phyloP scores from a whole-genome alignment of 495 filamentous ascomycete species.

The Penicillium cinerascens region DNA sequence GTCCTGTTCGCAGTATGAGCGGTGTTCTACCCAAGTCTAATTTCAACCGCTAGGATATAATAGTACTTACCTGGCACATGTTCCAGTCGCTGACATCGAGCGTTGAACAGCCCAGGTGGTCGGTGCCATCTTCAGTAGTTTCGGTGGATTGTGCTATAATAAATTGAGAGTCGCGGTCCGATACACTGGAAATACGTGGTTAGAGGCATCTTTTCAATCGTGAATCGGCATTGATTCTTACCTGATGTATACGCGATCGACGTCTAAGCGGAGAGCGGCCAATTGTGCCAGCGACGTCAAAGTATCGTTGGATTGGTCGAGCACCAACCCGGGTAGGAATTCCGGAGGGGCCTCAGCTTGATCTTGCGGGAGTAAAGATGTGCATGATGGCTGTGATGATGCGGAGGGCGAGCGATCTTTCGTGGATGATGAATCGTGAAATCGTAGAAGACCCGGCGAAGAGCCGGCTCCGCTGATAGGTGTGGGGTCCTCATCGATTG shows the following conservation, averaged over 20 bases:
- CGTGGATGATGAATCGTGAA: background rate
- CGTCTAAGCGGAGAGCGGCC: constrained; percentile 45
- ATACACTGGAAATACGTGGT: constrained; percentile 37
- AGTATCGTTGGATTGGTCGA: constrained; percentile 49
- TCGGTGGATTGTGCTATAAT: constrained; percentile 54
- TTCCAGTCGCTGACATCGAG: constrained; percentile 37
- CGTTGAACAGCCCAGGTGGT: constrained; percentile 43
- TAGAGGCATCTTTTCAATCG: background rate
- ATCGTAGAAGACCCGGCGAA: background rate
- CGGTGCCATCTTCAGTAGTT: constrained; percentile 31
- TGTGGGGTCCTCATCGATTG: constrained; percentile 9
- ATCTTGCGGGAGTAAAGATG: background rate
- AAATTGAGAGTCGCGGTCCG: constrained; percentile 55
- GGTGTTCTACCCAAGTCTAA: background rate
- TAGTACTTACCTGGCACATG: constrained; percentile 38
- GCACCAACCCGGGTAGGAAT: constrained; percentile 20
- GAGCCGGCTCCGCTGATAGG: background rate
- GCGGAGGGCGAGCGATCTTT: constrained; percentile 11
- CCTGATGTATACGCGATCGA: constrained; percentile 45
- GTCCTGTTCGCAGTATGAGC: constrained; percentile 7
- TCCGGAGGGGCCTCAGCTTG: background rate
- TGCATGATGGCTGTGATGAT: constrained; percentile 6
- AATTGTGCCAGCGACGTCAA: constrained; percentile 51
- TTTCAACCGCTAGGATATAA: background rate
- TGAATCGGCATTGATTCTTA: constrained; percentile 10